A percentile compares a stretch with the other conserved stretches of the same genome.
Evolutionary conservation across 371 early-diverging fungal genomes (phyloP).

Genomic region (Racocetra persica): DNA sequence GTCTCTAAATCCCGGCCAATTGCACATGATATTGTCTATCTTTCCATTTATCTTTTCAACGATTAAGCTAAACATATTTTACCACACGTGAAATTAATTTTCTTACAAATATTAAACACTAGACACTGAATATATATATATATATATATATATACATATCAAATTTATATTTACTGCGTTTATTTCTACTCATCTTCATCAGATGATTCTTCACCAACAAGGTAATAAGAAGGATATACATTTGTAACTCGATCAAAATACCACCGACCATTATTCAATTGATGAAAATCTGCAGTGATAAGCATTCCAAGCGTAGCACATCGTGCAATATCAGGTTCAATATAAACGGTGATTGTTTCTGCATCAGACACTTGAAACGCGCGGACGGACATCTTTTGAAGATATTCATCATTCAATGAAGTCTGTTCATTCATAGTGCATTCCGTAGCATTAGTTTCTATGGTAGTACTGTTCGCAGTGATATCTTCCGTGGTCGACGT

Average conservation of each 20-base stretch:
- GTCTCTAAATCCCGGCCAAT: too few relatives aligned
- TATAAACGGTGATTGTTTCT: constrained; percentile 32
- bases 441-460: background rate
- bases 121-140: too few relatives aligned
- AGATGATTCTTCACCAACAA: constrained; percentile 50
- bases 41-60: too few relatives aligned
- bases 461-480: background rate
- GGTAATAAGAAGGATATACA: constrained; percentile 59
- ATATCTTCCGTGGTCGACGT: background rate
- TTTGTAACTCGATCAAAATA: constrained; percentile 52
- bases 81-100: too few relatives aligned
- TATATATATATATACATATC: too few relatives aligned
- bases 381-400: constrained; percentile 3
- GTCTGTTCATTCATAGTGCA: background rate
- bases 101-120: too few relatives aligned
- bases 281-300: constrained; percentile 49
- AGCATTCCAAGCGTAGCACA: constrained; percentile 52
- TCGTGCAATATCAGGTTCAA: constrained; percentile 51
- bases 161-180: too few relatives aligned
- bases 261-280: constrained; percentile 55
- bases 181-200: constrained; percentile 46
- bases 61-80: too few relatives aligned
- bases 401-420: background rate
- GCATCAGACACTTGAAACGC: background rate
- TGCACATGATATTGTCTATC: too few relatives aligned